A percentile compares a stretch with the other conserved stretches of the same genome.
These are phyloP conservation scores for Tulasnella sp. DNA, from an alignment of 768 basidiomycete species.

Conservation along the genomic window DNA sequence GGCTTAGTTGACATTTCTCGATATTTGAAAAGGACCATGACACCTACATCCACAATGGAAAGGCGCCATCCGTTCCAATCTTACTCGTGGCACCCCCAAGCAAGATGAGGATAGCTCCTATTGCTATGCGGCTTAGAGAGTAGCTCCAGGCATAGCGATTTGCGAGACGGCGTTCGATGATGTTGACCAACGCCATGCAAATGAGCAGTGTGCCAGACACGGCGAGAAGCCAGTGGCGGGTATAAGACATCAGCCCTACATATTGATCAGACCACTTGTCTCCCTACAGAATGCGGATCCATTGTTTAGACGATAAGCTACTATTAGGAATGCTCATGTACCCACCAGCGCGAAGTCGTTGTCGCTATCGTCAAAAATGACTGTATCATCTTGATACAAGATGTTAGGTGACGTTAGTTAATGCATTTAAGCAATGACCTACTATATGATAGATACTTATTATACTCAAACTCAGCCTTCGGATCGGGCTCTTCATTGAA, in stretches of 20 bases:
- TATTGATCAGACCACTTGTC: background rate
- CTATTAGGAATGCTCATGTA: background rate
- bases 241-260: background rate
- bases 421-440: too few relatives aligned
- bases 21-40: too few relatives aligned
- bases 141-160: background rate
- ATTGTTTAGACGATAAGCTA: background rate
- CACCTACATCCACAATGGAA: background rate
- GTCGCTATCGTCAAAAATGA: too few relatives aligned
- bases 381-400: too few relatives aligned
- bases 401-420: too few relatives aligned
- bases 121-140: background rate
- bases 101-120: background rate
- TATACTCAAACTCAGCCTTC: too few relatives aligned
- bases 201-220: background rate
- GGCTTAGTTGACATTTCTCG: too few relatives aligned
- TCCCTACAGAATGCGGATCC: background rate
- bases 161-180: background rate
- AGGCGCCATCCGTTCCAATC: background rate
- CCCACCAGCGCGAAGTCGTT: too few relatives aligned
- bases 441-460: too few relatives aligned
- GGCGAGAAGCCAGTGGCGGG: background rate
- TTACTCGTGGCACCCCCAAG: background rate
- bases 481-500: too few relatives aligned
- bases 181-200: background rate